Evolutionary conservation across 2,329 filamentous ascomycete species (phyloP).

Genomic region (Colletotrichum cuscutae): DNA sequence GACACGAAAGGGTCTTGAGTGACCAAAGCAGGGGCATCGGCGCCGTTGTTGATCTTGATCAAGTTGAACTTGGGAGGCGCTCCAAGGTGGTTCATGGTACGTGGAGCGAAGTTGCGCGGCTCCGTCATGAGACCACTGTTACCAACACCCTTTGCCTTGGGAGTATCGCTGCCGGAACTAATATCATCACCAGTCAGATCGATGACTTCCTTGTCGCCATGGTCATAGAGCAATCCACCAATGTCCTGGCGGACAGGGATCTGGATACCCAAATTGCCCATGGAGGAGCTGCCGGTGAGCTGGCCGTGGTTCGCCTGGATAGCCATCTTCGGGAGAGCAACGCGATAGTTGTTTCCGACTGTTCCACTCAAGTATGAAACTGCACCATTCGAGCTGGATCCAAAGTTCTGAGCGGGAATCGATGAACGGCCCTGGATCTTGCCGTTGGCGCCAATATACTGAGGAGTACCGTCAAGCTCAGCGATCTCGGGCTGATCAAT

Average conservation of each 20-base stretch:
- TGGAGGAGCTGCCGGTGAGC: constrained; percentile 25
- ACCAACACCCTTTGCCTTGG: constrained; percentile 1
- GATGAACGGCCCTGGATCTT: neutral
- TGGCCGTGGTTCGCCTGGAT: neutral
- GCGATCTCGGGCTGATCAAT: neutral
- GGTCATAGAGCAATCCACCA: neutral
- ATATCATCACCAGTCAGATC: neutral
- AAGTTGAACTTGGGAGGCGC: constrained; percentile 53
- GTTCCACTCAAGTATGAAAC: neutral
- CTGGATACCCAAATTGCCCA: constrained; percentile 9
- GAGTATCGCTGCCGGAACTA: constrained; percentile 19
- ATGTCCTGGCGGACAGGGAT: constrained; percentile 2
- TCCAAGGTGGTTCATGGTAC: constrained; percentile 42
- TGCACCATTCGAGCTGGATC: neutral
- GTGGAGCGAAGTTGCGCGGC: constrained; percentile 54
- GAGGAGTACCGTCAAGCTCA: constrained; percentile 1
- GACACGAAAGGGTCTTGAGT: constrained; percentile 14
- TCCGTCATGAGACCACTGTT: constrained; percentile 46
- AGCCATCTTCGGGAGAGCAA: neutral
- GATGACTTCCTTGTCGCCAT: neutral
- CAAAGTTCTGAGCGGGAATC: neutral
- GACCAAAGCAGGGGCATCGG: neutral
- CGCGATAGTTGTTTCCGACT: neutral
- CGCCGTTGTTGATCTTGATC: neutral
- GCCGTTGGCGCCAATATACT: neutral